Percentiles rank a stretch among this genome's conserved stretches.
Evolutionary conservation across 345 rosid genomes (phyloP).

Genomic region (Linum trigynum): DNA sequence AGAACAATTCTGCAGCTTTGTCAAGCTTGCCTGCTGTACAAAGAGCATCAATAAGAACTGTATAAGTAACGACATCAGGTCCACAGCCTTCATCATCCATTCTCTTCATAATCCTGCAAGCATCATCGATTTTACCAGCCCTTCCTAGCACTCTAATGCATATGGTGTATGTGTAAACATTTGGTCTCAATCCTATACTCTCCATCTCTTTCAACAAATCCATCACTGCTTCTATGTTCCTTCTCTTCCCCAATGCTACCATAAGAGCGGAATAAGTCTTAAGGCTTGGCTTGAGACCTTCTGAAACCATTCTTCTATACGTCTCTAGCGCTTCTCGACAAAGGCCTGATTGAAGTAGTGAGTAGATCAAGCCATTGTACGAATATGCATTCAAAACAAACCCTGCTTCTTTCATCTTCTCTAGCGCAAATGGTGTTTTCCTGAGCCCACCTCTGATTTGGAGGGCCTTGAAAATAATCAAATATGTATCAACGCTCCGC

Average conservation of each 20-base stretch:
- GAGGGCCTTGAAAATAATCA: slow-evolving; percentile 52
- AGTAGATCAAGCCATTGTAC: slow-evolving; percentile 67
- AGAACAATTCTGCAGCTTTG: slow-evolving; percentile 52
- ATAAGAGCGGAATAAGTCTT: slow-evolving; percentile 88
- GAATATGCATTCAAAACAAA: slow-evolving; percentile 67
- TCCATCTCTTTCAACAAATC: slow-evolving; percentile 73
- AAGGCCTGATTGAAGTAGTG: slow-evolving; percentile 56
- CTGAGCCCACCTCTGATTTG: slow-evolving; percentile 55
- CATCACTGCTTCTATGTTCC: slow-evolving; percentile 57
- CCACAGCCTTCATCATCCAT: slow-evolving; percentile 88
- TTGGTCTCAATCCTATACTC: slow-evolving; percentile 68
- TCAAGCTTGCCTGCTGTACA: slow-evolving; percentile 61
- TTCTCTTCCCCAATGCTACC: slow-evolving; percentile 87
- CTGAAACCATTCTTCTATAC: slow-evolving; percentile 61
- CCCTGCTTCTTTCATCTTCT: slow-evolving; percentile 55
- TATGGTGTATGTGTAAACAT: slow-evolving; percentile 82
- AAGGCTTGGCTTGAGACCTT: slow-evolving; percentile 80
- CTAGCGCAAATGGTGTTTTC: slow-evolving; percentile 43
- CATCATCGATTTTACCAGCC: slow-evolving; percentile 68
- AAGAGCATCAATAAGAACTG: slow-evolving; percentile 82
- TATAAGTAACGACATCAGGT: slow-evolving; percentile 80
- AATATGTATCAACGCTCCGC: slow-evolving; percentile 53
- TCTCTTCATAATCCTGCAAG: slow-evolving; percentile 49
- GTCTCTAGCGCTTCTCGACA: slow-evolving; percentile 55
- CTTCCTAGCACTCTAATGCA: slow-evolving; percentile 81